These are phyloP conservation scores for Solanum appendiculatum DNA, from an alignment of 257 asterid species.

Conservation along the genomic window DNA sequence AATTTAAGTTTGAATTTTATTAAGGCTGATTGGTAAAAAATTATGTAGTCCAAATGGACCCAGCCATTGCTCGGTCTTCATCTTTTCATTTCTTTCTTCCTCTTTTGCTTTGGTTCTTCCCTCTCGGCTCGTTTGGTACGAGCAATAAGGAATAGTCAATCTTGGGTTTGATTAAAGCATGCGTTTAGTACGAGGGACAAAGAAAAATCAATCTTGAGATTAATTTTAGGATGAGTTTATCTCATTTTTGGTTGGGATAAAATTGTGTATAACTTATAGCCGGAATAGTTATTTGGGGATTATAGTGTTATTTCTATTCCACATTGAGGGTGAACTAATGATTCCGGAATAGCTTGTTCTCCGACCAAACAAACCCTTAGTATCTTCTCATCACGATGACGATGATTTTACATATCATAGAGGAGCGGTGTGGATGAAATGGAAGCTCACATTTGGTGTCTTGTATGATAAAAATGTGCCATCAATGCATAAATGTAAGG, in stretches of 20 bases:
- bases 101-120: neutral
- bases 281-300: neutral
- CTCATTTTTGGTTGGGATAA: neutral
- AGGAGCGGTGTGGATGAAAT: neutral
- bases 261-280: neutral
- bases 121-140: neutral
- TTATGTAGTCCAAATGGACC: neutral
- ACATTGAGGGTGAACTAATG: neutral
- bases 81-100: neutral
- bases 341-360: too few relatives aligned
- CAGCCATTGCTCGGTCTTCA: neutral
- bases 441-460: neutral
- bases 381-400: neutral
- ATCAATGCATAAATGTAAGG: neutral
- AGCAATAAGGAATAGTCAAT: too few relatives aligned
- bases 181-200: too few relatives aligned
- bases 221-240: neutral
- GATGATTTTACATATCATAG: neutral
- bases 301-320: neutral
- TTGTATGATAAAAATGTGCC: neutral
- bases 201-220: neutral
- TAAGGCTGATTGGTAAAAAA: neutral
- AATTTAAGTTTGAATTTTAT: neutral
- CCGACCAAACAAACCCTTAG: neutral
- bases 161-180: too few relatives aligned